Percentiles rank a stretch among this genome's conserved stretches.
These are phyloP conservation scores for Coprinellus aureogranulatus DNA, from an alignment of 768 basidiomycete species.

Conservation along the genomic window DNA sequence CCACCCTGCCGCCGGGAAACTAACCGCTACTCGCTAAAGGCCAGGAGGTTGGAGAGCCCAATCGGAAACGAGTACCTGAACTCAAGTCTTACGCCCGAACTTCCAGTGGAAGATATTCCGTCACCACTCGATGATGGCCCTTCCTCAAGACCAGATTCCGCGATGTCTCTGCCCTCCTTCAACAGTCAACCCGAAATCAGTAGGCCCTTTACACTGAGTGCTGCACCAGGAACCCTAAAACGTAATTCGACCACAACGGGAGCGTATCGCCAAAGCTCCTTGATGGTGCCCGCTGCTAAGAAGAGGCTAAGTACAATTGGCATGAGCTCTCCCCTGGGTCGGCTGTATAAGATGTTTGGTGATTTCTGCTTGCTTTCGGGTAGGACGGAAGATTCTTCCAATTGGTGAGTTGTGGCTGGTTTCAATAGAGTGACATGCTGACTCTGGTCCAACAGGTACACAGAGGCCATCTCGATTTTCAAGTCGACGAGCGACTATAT, in stretches of 20 bases:
- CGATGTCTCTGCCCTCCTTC: conserved; percentile 45
- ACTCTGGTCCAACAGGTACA: conserved; percentile 59
- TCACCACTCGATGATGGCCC: conserved; percentile 43
- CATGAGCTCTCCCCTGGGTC: conserved; percentile 74
- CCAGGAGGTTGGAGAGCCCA: conserved; percentile 76
- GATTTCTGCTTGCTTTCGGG: conserved; percentile 89
- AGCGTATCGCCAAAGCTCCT: conserved; percentile 50
- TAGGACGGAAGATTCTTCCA: conserved; percentile 74
- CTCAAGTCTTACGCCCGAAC: conserved; percentile 56
- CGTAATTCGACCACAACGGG: conserved; percentile 55
- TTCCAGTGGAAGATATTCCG: conserved; percentile 65
- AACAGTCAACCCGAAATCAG: conserved; percentile 58
- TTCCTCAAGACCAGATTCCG: conserved; percentile 40
- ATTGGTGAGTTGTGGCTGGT: conserved; percentile 54
- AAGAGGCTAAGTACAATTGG: conserved; percentile 65
- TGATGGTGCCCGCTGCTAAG: conserved; percentile 47
- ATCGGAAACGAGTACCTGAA: conserved; percentile 85
- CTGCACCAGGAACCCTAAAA: conserved; percentile 41
- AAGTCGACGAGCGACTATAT: conserved; percentile 71
- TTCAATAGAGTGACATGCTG: conserved; percentile 6
- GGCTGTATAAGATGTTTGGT: conserved; percentile 83
- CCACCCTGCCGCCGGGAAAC: background rate
- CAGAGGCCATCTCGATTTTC: conserved; percentile 78
- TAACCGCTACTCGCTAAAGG: conserved; percentile 40
- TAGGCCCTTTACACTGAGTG: conserved; percentile 32